phyloP scores from a whole-genome alignment of 768 basidiomycete species.

The Rhizopogon vesiculosus region DNA sequence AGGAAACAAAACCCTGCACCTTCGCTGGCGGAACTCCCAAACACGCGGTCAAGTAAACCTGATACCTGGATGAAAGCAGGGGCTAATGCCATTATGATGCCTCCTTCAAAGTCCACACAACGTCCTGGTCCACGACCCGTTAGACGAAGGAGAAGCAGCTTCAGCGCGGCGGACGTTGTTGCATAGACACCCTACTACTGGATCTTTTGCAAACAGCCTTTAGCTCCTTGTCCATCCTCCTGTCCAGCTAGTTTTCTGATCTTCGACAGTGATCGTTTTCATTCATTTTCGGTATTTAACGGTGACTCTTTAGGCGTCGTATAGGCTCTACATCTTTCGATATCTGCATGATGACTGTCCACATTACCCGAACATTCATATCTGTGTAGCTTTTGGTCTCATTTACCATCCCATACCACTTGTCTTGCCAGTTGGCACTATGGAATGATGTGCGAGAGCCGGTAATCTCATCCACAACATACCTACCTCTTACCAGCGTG shows the following conservation, averaged over 20 bases:
- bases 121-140: slow-evolving; percentile 72
- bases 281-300: slow-evolving; percentile 22
- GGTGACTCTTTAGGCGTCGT: slow-evolving; percentile 21
- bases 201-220: slow-evolving; percentile 3
- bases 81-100: slow-evolving; percentile 61
- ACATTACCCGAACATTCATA: slow-evolving; percentile 7
- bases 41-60: slow-evolving; percentile 32
- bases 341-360: slow-evolving; percentile 3
- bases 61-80: slow-evolving; percentile 80
- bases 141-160: slow-evolving; percentile 78
- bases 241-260: slow-evolving; percentile 2
- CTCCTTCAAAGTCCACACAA: slow-evolving; percentile 59
- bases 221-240: not conserved
- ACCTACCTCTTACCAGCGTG: not conserved
- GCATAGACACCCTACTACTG: slow-evolving; percentile 38
- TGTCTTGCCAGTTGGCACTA: not conserved
- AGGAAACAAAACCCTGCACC: slow-evolving; percentile 37
- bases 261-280: slow-evolving; percentile 5
- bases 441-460: not conserved
- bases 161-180: slow-evolving; percentile 82
- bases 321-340: slow-evolving; percentile 22
- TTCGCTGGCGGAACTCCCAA: slow-evolving; percentile 49
- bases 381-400: slow-evolving; percentile 2
- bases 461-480: not conserved
- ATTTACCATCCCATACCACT: not conserved